Base-by-base conservation (phyloP, 2,329 filamentous ascomycete genomes). In the Aspergillus ruber region DNA sequence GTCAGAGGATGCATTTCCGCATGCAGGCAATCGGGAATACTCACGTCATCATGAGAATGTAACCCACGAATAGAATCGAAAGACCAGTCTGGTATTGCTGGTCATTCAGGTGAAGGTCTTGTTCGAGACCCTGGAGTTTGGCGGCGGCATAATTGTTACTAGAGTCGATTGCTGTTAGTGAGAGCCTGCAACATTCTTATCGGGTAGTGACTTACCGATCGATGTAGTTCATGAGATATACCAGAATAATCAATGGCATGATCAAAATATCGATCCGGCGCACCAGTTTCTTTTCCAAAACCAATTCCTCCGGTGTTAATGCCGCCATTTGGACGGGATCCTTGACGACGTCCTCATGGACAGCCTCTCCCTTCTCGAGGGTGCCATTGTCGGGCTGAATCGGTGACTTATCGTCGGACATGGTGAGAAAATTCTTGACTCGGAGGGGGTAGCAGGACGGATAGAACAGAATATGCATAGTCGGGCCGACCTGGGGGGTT, bases 211-310 rank as follows among this genome's bases (percentile, higher is more conserved):
- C 58, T 18, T 56, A 71, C 67, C 69, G 62, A 49, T 73, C 70
- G 42, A 72, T 70, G 42, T 72, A 73, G 55, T 72, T 73, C 68
- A 73, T 70, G 27, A 72, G 56, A 49, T 72, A 72, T 6, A 71
- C 63, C 8, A 66, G 49, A 49, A 73, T 67, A 8, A 73, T 61
- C 42, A 70, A 50, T 5, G 69, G 70, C 65, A 72, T 69, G 23
- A 71, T 64, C 27, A 65, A 42, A 15, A 50, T 25, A 46, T 73
- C 70, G 42, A 73, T 70, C 23, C 61, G 64, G 4, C 59, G 55
- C 3, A 63, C 58, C 41, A 73, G 58, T 46, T 68, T 64, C 52
- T 62, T 67, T 56, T 72, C 67, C 3, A 67, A 43, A 1, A 48
- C 51, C 40, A 59, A 59, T 50, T 72, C 67, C 47, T 69, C 66